A percentile compares a stretch with the other conserved stretches of the same genome.
These are phyloP conservation scores for Trichophyton benhamiae DNA, from an alignment of 2,329 filamentous ascomycete genomes.

Conservation along the genomic window DNA sequence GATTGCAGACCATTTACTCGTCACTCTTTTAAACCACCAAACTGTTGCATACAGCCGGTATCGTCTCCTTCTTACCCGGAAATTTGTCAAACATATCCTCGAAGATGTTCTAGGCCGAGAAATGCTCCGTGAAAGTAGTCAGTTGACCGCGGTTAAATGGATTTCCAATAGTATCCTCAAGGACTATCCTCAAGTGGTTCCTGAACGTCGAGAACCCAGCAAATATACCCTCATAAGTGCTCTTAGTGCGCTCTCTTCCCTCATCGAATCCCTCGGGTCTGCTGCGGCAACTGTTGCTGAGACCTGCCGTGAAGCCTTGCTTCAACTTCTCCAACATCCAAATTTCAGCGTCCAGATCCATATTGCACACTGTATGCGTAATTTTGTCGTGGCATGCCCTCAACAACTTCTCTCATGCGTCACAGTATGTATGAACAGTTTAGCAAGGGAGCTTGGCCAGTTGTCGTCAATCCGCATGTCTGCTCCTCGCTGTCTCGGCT, in stretches of 20 bases:
- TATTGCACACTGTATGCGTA: conserved; percentile 71
- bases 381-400: conserved; percentile 79
- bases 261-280: conserved; percentile 70
- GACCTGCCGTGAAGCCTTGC: conserved; percentile 66
- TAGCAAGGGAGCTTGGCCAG: conserved; percentile 72
- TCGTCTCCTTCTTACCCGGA: conserved; percentile 69
- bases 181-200: conserved; percentile 81
- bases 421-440: conserved; percentile 91
- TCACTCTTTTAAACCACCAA: conserved; percentile 64
- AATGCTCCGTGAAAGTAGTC: conserved; percentile 79
- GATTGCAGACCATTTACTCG: conserved; percentile 68
- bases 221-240: conserved; percentile 75
- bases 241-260: conserved; percentile 63
- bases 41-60: conserved; percentile 76
- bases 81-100: conserved; percentile 70
- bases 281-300: conserved; percentile 71
- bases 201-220: conserved; percentile 74
- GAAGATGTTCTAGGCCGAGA: conserved; percentile 70
- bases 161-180: conserved; percentile 82
- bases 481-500: conserved; percentile 72
- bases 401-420: conserved; percentile 83
- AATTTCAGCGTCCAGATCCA: conserved; percentile 94
- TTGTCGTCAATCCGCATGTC: conserved; percentile 64
- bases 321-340: conserved; percentile 85
- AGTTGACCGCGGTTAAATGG: conserved; percentile 66